These are phyloP conservation scores for Rhodotorula sp. DNA, from an alignment of 1,284 basidiomycete genomes.

Conservation along the genomic window DNA sequence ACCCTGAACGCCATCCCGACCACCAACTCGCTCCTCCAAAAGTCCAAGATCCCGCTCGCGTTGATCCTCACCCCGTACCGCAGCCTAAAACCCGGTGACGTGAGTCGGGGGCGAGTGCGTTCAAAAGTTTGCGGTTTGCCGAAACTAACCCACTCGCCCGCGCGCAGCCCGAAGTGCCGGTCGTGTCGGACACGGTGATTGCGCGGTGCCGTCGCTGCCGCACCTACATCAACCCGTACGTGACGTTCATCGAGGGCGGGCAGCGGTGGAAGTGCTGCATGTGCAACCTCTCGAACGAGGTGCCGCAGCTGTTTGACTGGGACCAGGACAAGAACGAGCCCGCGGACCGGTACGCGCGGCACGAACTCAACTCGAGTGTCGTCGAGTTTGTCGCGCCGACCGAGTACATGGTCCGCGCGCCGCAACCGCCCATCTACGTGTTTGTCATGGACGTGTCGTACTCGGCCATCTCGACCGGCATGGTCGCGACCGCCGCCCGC, in stretches of 20 bases:
- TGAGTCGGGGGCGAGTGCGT: too few species aligned
- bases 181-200: constrained; percentile 91
- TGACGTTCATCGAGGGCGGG: constrained; percentile 97
- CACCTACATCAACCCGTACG: constrained; percentile 98
- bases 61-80: constrained; percentile 91
- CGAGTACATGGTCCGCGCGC: constrained; percentile 97
- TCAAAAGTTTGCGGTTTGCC: too few species aligned
- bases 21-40: constrained; percentile 83
- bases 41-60: constrained; percentile 89
- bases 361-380: constrained; percentile 87
- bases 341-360: constrained; percentile 88
- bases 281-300: constrained; percentile 98
- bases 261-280: constrained; percentile 99
- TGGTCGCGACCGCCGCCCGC: constrained; percentile 96
- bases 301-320: constrained; percentile 98
- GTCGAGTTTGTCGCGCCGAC: constrained; percentile 98
- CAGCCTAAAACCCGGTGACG: constrained; percentile 59
- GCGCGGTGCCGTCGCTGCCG: constrained; percentile 95
- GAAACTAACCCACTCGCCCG: too few species aligned
- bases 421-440: constrained; percentile 93
- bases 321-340: constrained; percentile 90
- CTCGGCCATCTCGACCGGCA: constrained; percentile 84
- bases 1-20: constrained; percentile 92
- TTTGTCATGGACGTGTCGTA: constrained; percentile 98
- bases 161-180: constrained; percentile 70